Conservation (phyloP, 2,329 filamentous ascomycete genomes). For the Ceratocystis eucalypticola region DNA sequence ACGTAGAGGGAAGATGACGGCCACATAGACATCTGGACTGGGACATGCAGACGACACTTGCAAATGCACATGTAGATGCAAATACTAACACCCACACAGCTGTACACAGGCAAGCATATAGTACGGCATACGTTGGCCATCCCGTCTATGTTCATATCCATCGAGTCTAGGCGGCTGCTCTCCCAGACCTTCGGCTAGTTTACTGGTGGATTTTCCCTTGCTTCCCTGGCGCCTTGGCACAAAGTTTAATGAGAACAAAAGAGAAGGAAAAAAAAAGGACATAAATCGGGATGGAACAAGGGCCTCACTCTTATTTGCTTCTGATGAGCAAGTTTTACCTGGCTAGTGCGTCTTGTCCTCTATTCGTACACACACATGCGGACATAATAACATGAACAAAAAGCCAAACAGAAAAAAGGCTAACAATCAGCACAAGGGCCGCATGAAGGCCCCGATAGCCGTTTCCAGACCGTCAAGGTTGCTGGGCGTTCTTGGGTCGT, state of each 20-base stretch:
- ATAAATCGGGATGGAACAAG: not conserved
- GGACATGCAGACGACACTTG: not conserved
- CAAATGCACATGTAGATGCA: not conserved
- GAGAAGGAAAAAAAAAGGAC: not conserved
- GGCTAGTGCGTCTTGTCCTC: not conserved
- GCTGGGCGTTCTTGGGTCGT: not conserved
- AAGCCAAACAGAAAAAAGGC: not conserved
- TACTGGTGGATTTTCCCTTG: no score
- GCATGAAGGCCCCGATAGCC: not conserved
- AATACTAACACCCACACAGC: not conserved
- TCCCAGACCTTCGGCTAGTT: no score
- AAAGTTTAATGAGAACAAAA: not conserved
- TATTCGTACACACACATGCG: not conserved
- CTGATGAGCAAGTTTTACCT: constrained; percentile 6
- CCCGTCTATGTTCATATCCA: no score
- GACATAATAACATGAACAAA: not conserved
- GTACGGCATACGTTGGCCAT: no score
- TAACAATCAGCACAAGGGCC: not conserved
- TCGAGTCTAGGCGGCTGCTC: no score
- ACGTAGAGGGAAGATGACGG: not conserved
- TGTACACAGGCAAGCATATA: no score
- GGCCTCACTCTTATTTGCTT: not conserved
- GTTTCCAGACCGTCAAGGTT: not conserved
- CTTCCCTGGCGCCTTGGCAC: not conserved
- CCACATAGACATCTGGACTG: not conserved